Evolutionary conservation across 371 early-diverging fungal genomes (phyloP).

Genomic region (Mycotypha africana): DNA sequence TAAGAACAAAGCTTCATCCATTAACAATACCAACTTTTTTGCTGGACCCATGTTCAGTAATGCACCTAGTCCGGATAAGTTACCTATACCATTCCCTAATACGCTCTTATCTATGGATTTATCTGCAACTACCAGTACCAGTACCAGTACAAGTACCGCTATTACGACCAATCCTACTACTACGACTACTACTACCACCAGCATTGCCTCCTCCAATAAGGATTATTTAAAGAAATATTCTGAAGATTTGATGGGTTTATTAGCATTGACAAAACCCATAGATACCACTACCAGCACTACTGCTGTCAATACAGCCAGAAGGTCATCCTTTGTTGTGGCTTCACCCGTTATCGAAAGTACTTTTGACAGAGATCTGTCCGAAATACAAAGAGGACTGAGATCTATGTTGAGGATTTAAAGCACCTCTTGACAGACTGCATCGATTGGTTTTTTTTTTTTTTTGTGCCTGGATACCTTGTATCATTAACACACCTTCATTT

Average conservation of each 20-base stretch:
- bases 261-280: slow-evolving; percentile 3
- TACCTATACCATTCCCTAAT: slow-evolving; percentile 69
- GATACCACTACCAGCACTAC: background rate
- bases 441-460: background rate
- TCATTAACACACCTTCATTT: no score
- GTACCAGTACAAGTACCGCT: no score
- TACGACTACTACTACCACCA: no score
- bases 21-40: no score
- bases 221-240: slow-evolving; percentile 19
- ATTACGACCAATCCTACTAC: no score
- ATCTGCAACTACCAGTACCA: no score
- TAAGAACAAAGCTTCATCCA: slow-evolving; percentile 2
- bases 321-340: slow-evolving; percentile 6
- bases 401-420: slow-evolving; percentile 38
- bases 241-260: slow-evolving; percentile 23
- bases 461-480: no score
- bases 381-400: slow-evolving; percentile 37
- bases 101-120: slow-evolving; percentile 6
- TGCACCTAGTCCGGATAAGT: slow-evolving; percentile 65
- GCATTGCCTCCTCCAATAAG: no score
- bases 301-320: background rate
- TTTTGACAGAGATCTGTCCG: slow-evolving; percentile 24
- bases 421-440: background rate
- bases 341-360: background rate
- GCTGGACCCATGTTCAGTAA: slow-evolving; percentile 80